Percentiles rank a stretch among this genome's conserved stretches.
Evolutionary conservation across 495 filamentous ascomycete species (phyloP).

Genomic region (Penicillium paradoxum): DNA sequence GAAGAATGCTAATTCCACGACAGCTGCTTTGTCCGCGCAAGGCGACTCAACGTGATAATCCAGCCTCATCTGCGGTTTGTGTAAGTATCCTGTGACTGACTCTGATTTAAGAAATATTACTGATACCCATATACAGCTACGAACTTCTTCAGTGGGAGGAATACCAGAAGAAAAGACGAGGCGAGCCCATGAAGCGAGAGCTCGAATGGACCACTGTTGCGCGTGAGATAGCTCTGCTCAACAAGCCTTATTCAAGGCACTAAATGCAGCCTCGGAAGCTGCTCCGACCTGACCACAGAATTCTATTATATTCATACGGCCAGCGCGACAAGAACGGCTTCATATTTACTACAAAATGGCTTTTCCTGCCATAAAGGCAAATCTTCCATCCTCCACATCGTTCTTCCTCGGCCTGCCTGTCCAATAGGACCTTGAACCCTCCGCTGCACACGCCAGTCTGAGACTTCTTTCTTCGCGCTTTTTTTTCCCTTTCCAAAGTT

Average conservation of each 20-base stretch:
- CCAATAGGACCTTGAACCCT: neutral
- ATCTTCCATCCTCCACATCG: neutral
- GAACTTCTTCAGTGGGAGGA: conserved; percentile 95
- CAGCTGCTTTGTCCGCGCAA: conserved; percentile 86
- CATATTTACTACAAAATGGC: neutral
- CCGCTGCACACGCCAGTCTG: neutral
- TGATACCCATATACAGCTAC: conserved; percentile 30
- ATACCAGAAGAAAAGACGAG: conserved; percentile 40
- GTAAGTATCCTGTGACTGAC: conserved; percentile 28
- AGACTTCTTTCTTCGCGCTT: neutral
- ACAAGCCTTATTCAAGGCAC: conserved; percentile 73
- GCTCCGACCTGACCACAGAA: neutral
- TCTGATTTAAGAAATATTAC: neutral
- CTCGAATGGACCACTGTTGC: conserved; percentile 88
- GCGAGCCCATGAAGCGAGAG: conserved; percentile 57
- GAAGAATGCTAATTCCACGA: neutral
- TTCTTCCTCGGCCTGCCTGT: neutral
- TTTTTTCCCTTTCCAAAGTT: neutral
- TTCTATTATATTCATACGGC: neutral
- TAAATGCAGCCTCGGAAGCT: conserved; percentile 1
- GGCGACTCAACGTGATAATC: conserved; percentile 74
- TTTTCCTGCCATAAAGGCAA: neutral
- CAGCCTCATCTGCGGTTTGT: conserved; percentile 66
- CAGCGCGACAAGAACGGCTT: neutral
- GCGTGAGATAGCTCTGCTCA: conserved; percentile 90